These are phyloP conservation scores for Mortierella alpina DNA, from an alignment of 192 early-diverging fungal species.

Conservation along the genomic window DNA sequence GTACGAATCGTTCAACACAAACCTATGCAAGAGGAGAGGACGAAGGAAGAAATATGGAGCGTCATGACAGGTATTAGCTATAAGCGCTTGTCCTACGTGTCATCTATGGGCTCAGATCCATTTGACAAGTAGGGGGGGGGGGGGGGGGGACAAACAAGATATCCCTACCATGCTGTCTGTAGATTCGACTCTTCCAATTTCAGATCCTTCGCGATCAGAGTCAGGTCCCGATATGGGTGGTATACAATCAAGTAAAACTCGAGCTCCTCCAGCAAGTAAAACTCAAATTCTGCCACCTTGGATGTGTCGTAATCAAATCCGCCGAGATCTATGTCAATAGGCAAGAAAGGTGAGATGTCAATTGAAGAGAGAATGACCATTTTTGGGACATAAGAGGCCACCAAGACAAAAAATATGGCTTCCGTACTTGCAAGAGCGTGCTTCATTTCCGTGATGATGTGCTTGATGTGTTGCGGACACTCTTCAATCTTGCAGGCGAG, in stretches of 20 bases:
- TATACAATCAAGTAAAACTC: conserved; percentile 90
- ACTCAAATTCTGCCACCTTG: conserved; percentile 93
- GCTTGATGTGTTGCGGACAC: conserved; percentile 71
- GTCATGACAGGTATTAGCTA: too few relatives aligned
- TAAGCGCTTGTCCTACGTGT: background rate
- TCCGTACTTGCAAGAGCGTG: conserved; percentile 30
- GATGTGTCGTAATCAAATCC: conserved; percentile 74
- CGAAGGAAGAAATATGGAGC: background rate
- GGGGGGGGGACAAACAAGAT: background rate
- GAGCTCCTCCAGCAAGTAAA: conserved; percentile 90
- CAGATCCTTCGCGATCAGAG: conserved; percentile 63
- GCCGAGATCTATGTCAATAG: conserved; percentile 48
- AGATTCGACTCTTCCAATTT: conserved; percentile 62
- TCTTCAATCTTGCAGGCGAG: conserved; percentile 94
- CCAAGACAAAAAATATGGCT: background rate
- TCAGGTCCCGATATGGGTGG: conserved; percentile 88
- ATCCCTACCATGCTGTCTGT: conserved; percentile 67
- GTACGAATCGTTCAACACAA: conserved; percentile 87
- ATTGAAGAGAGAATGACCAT: background rate
- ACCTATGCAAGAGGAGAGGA: conserved; percentile 51
- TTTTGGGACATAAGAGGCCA: background rate
- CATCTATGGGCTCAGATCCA: too few relatives aligned
- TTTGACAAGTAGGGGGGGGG: too few relatives aligned
- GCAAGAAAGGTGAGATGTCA: background rate
- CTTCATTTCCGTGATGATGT: conserved; percentile 65